phyloP scores from a whole-genome alignment of 768 basidiomycete genomes.

The Tulasnella sp. region DNA sequence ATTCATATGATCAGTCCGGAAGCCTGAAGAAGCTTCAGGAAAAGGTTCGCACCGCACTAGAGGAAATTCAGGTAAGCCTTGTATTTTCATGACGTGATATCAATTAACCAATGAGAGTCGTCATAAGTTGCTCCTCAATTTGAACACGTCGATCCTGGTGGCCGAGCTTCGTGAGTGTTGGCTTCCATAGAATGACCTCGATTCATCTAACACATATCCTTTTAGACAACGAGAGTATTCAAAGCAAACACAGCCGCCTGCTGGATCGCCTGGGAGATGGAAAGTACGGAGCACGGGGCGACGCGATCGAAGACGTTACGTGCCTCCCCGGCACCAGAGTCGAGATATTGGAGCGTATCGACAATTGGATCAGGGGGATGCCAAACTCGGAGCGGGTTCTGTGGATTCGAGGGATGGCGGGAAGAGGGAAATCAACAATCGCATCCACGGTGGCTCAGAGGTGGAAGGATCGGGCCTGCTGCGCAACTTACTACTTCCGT shows the following conservation, averaged over 20 bases:
- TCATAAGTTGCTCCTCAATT: background rate
- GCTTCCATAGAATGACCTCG: background rate
- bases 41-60: too few relatives aligned
- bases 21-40: too few relatives aligned
- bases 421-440: background rate
- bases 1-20: too few relatives aligned
- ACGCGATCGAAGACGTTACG: background rate
- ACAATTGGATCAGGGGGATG: background rate
- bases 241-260: background rate
- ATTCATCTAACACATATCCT: background rate
- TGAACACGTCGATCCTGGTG: background rate
- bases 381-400: background rate
- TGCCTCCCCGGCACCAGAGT: background rate
- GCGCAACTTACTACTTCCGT: background rate
- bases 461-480: background rate
- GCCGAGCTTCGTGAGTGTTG: background rate
- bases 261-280: background rate
- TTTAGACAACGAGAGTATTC: background rate
- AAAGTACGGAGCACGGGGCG: background rate
- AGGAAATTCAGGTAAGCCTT: background rate
- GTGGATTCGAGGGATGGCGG: background rate
- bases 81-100: too few relatives aligned
- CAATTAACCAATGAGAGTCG: background rate
- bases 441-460: background rate
- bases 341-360: background rate